These are phyloP conservation scores for Acanthamoeba triangularis DNA, from an alignment of 208 protist species.

Conservation along the genomic window DNA sequence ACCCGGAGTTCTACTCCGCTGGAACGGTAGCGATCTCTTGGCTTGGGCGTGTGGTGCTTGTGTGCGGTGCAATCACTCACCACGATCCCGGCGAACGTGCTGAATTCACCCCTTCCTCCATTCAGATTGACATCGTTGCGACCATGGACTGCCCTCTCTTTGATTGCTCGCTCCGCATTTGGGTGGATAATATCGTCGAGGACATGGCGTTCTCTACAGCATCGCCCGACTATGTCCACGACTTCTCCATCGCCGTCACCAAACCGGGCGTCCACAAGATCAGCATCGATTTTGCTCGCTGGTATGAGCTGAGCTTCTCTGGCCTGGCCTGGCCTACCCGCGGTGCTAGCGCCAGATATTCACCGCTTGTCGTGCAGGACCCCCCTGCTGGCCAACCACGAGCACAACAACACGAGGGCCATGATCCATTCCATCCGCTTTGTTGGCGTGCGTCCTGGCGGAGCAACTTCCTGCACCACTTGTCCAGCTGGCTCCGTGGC, in stretches of 20 bases:
- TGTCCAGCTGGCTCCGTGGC: slow-evolving; percentile 20
- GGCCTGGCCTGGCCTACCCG: background rate
- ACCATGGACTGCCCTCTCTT: slow-evolving; percentile 36
- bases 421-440: slow-evolving; percentile 28
- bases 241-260: background rate
- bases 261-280: slow-evolving; percentile 2
- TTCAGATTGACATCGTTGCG: background rate
- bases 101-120: background rate
- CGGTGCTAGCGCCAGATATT: background rate
- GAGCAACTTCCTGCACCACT: slow-evolving; percentile 23
- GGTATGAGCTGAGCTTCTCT: background rate
- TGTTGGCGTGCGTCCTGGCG: slow-evolving; percentile 24
- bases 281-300: slow-evolving; percentile 69
- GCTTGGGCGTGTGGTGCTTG: background rate
- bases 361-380: background rate
- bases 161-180: slow-evolving; percentile 66
- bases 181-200: slow-evolving; percentile 41
- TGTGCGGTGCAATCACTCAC: too few species aligned
- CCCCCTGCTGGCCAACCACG: slow-evolving; percentile 61
- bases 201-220: slow-evolving; percentile 5
- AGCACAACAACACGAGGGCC: slow-evolving; percentile 66
- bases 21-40: background rate
- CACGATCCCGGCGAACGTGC: too few species aligned
- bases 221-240: background rate
- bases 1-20: slow-evolving; percentile 1